A percentile compares a stretch with the other conserved stretches of the same genome.
Conservation (phyloP, 2,329 filamentous ascomycete species). For the Colletotrichum orbiculare region DNA sequence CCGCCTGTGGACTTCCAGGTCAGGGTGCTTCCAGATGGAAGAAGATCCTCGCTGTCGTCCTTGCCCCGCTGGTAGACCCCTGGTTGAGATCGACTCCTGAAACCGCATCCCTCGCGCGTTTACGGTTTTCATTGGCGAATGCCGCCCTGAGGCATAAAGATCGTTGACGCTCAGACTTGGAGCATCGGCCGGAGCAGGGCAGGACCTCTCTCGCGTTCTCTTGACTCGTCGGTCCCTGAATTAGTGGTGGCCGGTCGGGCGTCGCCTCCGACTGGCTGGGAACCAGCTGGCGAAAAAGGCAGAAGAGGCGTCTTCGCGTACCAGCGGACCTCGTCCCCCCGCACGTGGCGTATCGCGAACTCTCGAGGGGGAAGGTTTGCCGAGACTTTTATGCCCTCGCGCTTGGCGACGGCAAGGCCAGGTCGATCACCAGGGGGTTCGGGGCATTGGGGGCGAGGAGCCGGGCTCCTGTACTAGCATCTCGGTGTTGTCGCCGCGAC, state of each 20-base stretch:
- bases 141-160: slow-evolving; percentile 36
- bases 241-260: slow-evolving; percentile 26
- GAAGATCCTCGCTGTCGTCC: slow-evolving; percentile 11
- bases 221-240: slow-evolving; percentile 34
- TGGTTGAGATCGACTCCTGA: slow-evolving; percentile 38
- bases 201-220: slow-evolving; percentile 18
- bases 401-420: slow-evolving; percentile 33
- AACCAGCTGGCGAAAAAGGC: not conserved
- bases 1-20: slow-evolving; percentile 28
- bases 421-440: slow-evolving; percentile 21
- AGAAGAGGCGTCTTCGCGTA: slow-evolving; percentile 8
- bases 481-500: slow-evolving; percentile 22
- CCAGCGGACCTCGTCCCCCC: slow-evolving; percentile 17
- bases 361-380: slow-evolving; percentile 33
- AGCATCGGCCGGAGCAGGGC: slow-evolving; percentile 29
- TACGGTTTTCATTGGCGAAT: slow-evolving; percentile 31
- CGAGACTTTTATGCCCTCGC: slow-evolving; percentile 34
- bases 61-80: slow-evolving; percentile 33
- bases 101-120: slow-evolving; percentile 34
- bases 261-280: slow-evolving; percentile 32
- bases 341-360: slow-evolving; percentile 33
- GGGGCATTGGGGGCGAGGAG: slow-evolving; percentile 15
- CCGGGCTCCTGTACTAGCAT: not conserved
- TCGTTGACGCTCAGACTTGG: slow-evolving; percentile 36
- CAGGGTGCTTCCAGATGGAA: slow-evolving; percentile 29